Evolutionary conservation across 148 eudicot species (phyloP), one percentile per base, ranked within the genome.

Genomic region (Chenopodium quinoa): DNA sequence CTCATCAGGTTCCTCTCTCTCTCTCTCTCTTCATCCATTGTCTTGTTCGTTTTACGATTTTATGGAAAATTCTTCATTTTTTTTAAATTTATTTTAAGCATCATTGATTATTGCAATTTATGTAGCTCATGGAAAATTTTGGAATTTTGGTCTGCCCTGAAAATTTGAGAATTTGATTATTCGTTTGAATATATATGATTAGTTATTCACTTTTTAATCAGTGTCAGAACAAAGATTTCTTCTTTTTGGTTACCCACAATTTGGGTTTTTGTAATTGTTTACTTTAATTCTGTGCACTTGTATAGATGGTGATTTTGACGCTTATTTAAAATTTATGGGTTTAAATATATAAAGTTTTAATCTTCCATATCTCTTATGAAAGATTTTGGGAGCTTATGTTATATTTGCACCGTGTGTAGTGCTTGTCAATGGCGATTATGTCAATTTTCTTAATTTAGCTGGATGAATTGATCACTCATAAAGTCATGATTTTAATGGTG

Each of bases 191-290:
- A 40, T 40, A 4, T 6, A 5, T 40, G 44, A 40, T 40, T 40
- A 40, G 44, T 40, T 40, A 40, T 34, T 76, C 2, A 54, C 4
- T 52, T 52, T 11, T 7, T 5, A 20, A 64, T 25, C 13, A n/a
- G 47, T 44, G 19, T 29, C 2, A 67, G n/a, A 11, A 20, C 69
- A 29, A 78, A 48, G 46, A 47, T 48, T 16, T 23, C 31, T 71
- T 56, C 32, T 70, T 79, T 71, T 13, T 20, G n/a, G 23, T 58
- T 32, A 80, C 19, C 40, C 64, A 25, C 40, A 71, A 34, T 79
- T 70, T 63, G 82, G 63, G 56, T 14, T n/a, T 7, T 40, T 14
- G 12, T 17, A 0, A 37, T 44, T 56, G 37, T 37, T n/a, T 69
- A 32, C 19, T 79, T 17, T 54, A 32, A 70, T 27, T 37, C 44